phyloP scores from a whole-genome alignment of 805 yeast species.

The Yamadazyma tumulicola region DNA sequence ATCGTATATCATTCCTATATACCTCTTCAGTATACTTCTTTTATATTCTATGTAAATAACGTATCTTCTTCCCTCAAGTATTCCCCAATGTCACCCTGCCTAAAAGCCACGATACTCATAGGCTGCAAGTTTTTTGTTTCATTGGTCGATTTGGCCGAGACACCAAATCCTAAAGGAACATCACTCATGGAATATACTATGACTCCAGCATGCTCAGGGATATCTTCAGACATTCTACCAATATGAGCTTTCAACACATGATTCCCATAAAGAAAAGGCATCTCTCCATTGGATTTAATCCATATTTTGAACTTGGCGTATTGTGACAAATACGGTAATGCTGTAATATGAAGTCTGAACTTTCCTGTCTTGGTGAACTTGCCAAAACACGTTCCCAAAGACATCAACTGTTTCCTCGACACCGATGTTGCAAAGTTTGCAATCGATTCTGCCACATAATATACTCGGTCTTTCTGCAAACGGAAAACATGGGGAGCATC shows the following conservation, averaged over 20 bases:
- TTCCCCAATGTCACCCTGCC: constrained; percentile 98
- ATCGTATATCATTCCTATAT: neutral
- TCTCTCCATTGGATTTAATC: constrained; percentile 97
- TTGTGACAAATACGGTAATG: constrained; percentile 76
- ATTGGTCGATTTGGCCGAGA: constrained; percentile 83
- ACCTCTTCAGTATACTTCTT: no score
- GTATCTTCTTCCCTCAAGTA: constrained; percentile 98
- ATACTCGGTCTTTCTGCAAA: constrained; percentile 93
- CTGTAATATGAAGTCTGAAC: constrained; percentile 91
- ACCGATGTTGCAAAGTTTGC: constrained; percentile 89
- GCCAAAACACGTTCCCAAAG: constrained; percentile 90
- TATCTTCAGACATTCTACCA: constrained; percentile 95
- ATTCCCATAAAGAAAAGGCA: constrained; percentile 97
- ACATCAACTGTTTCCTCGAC: constrained; percentile 85
- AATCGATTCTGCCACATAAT: constrained; percentile 79
- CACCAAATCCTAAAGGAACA: constrained; percentile 93
- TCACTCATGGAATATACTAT: constrained; percentile 89
- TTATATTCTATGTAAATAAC: constrained; percentile 59
- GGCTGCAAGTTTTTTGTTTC: constrained; percentile 90
- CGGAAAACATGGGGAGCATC: constrained; percentile 91
- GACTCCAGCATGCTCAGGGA: constrained; percentile 97
- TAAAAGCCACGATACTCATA: constrained; percentile 88
- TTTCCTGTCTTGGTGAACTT: constrained; percentile 97
- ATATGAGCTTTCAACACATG: constrained; percentile 95
- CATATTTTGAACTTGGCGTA: constrained; percentile 92